A percentile compares a stretch with the other conserved stretches of the same genome.
phyloP scores from a whole-genome alignment of 768 basidiomycete species.

The Plicaturopsis crispa region DNA sequence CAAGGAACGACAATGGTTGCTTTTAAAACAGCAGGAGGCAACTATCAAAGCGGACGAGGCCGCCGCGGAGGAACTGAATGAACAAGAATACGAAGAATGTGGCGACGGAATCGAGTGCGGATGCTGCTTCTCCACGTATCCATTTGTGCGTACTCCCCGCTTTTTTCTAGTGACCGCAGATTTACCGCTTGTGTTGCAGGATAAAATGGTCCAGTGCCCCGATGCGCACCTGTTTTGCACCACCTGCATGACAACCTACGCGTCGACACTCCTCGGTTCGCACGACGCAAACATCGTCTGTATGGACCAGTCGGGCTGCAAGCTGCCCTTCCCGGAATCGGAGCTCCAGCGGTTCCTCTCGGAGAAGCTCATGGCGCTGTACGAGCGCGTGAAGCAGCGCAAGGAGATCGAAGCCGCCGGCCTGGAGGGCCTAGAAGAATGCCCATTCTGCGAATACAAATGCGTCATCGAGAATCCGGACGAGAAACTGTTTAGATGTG shows the following conservation, averaged over 20 bases:
- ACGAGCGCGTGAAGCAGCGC: constrained; percentile 66
- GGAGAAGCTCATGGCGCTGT: constrained; percentile 58
- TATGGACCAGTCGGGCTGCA: constrained; percentile 77
- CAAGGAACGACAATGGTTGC: constrained; percentile 40
- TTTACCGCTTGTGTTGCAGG: constrained; percentile 30
- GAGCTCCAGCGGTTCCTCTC: constrained; percentile 66
- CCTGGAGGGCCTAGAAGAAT: constrained; percentile 78
- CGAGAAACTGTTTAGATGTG: constrained; percentile 61
- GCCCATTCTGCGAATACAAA: constrained; percentile 87
- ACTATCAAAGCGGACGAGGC: constrained; percentile 18
- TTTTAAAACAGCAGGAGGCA: constrained; percentile 23
- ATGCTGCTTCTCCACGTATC: constrained; percentile 72
- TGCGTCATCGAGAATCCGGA: constrained; percentile 65
- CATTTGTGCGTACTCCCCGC: constrained; percentile 47
- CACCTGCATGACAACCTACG: constrained; percentile 62
- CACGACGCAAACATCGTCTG: constrained; percentile 63
- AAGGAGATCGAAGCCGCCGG: constrained; percentile 76
- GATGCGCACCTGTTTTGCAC: constrained; percentile 86
- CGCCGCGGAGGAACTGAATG: constrained; percentile 23
- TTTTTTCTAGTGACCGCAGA: background rate
- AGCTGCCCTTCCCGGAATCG: constrained; percentile 54
- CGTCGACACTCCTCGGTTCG: constrained; percentile 56
- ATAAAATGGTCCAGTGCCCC: constrained; percentile 82
- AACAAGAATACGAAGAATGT: constrained; percentile 37
- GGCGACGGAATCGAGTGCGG: constrained; percentile 76